phyloP scores from a whole-genome alignment of 225 moss, liverwort and hornwort genomes.

The Pseudoscleropodium purum region DNA sequence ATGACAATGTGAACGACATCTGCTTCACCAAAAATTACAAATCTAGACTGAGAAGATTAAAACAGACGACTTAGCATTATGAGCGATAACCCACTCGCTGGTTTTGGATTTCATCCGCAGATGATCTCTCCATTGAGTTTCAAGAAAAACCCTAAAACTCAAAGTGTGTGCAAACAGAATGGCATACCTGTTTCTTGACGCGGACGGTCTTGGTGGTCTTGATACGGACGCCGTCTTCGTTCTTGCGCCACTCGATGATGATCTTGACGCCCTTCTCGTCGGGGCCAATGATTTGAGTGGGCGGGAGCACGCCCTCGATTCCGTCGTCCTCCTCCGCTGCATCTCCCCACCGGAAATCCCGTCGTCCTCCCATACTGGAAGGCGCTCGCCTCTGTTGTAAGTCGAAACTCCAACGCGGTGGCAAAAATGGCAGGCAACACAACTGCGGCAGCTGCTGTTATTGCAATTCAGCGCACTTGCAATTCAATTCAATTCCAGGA shows the following conservation, averaged over 20 bases:
- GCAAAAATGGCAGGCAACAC: background rate
- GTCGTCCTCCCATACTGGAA: constrained; percentile 22
- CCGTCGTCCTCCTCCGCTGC: constrained; percentile 60
- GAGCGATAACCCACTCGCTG: background rate
- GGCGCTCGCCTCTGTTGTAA: background rate
- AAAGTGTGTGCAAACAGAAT: background rate
- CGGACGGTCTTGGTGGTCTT: constrained; percentile 50
- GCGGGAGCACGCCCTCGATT: constrained; percentile 47
- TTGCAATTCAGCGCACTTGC: background rate
- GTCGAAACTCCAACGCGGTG: background rate
- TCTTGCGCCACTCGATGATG: constrained; percentile 53
- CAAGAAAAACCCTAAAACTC: background rate
- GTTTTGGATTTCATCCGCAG: background rate
- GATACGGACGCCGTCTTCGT: constrained; percentile 36
- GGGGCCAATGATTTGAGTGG: constrained; percentile 51
- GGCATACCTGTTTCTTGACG: constrained; percentile 44
- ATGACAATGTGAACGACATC: background rate
- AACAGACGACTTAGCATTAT: background rate
- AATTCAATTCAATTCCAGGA: background rate
- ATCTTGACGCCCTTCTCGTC: constrained; percentile 25
- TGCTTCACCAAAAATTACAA: background rate
- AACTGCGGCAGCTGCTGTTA: background rate
- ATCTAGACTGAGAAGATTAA: background rate
- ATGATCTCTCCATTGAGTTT: background rate
- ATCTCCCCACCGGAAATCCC: constrained; percentile 55